These are phyloP conservation scores for Trichothecium sympodiale DNA, from an alignment of 2,329 filamentous ascomycete species.

Conservation along the genomic window DNA sequence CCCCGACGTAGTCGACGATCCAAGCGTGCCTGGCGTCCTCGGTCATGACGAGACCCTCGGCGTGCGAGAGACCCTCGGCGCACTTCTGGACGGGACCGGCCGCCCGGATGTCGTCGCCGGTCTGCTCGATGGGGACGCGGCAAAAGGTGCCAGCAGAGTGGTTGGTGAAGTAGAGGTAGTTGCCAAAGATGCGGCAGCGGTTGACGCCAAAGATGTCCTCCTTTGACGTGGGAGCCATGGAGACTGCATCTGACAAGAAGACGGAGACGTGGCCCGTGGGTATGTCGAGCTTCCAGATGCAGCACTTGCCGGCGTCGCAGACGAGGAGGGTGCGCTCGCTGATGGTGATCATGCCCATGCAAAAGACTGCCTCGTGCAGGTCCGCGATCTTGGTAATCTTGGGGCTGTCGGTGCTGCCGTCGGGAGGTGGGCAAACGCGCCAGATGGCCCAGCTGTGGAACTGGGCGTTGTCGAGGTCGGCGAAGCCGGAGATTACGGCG, in stretches of 20 bases:
- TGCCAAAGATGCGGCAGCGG: conserved; percentile 4
- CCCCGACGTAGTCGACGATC: conserved; percentile 3
- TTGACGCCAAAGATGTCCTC: conserved; percentile 8
- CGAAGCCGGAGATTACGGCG: conserved; percentile 3
- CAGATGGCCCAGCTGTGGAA: conserved; percentile 4
- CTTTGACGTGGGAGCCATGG: conserved; percentile 1
- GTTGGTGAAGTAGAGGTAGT: conserved; percentile 5
- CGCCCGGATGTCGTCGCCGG: not conserved
- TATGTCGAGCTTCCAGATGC: conserved; percentile 5
- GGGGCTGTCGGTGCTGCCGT: conserved; percentile 1
- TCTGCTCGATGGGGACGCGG: conserved; percentile 4
- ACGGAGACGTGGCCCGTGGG: not conserved
- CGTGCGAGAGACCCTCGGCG: not conserved
- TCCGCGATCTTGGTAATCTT: conserved; percentile 3
- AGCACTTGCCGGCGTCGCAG: conserved; percentile 3
- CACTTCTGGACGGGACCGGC: conserved; percentile 1
- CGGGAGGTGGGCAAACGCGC: conserved; percentile 3
- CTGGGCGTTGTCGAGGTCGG: conserved; percentile 4
- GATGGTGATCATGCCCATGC: conserved; percentile 4
- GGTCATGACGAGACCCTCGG: conserved; percentile 5
- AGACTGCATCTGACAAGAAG: not conserved
- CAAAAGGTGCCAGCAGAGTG: conserved; percentile 3
- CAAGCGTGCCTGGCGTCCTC: conserved; percentile 3
- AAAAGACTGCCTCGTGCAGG: conserved; percentile 2
- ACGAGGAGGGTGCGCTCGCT: conserved; percentile 1